Evolutionary conservation across 225 moss, liverwort and hornwort species (phyloP), one percentile per base, ranked within the genome.

Genomic region (Marchantia paleacea): DNA sequence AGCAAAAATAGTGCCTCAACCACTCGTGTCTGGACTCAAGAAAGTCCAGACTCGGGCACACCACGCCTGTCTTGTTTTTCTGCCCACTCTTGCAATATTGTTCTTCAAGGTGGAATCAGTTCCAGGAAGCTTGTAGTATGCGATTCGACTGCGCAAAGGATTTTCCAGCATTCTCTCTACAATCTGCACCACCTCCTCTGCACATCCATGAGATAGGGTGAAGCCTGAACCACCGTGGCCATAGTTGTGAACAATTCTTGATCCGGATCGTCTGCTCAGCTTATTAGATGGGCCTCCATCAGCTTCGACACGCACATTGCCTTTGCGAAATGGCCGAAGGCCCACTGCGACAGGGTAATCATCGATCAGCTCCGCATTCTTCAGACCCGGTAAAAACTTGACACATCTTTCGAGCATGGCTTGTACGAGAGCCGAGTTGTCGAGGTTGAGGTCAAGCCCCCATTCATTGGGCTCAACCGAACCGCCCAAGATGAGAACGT

Each of bases 151-250:
- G 3, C 3, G n/a, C n/a, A n/a, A n/a, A n/a, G n/a, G n/a, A n/a
- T n/a, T n/a, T 65, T 65, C 12, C 24, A 65, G 20, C 64, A 66
- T 66, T 16, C 26, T 11, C 18, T n/a, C 3, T 10, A 66, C 66
- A 66, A 66, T 66, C 24, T 24, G 11, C 24, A 66, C 66, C 66
- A 66, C 66, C n/a, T 66, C 66, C n/a, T 66, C 24, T 66, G 66
- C 66, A n/a, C 66, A 66, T 66, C 66, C 66, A 66, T 66, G 66
- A 66, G 66, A 66, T 0, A 66, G 26, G n/a, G 66, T 66, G n/a
- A 66, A 66, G 19, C 66, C 66, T 16, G 66, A 66, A 1, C 66
- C 66, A 18, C 66, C 66, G 24, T 66, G 66, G 11, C 66, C 66
- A 7, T 66, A 66, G n/a, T 66, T 66, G 24, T 66, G 66, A 66